Evolutionary conservation across 2,329 filamentous ascomycete species (phyloP), one percentile per base, ranked within the genome.

Genomic region (Amesomyces nigricolor): DNA sequence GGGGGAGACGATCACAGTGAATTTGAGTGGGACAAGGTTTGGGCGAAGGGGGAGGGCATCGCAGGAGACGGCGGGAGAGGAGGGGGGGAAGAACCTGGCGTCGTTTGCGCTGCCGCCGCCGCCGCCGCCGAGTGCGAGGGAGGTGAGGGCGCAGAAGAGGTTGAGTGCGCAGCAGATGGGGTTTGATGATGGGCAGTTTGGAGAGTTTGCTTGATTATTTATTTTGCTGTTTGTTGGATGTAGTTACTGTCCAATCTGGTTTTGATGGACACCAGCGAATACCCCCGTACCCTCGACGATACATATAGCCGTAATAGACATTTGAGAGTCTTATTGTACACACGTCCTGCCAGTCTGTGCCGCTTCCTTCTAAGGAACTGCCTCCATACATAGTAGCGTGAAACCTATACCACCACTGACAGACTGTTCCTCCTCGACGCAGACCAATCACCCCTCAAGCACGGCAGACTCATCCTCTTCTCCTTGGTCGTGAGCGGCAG

Each of bases 121-220:
- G 13, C 87, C 86, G 2, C 84, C 87, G 6, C 86, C 88, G 29
- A 82, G 77, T 58, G 80, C 79, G 13, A 75, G 76, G 61, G 80
- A 81, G 56, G 76, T 81, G n/a, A 83, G 81, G 71, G 75, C 80
- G 51, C 78, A 83, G 69, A 78, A 75, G 68, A 77, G 74, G 65
- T 73, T 72, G 64, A 78, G 80, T 11, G 73, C 78, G 5, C 75
- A 85, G 66, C 85, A 90, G 56, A 66, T 92, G 61, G 89, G 89
- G 0, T 94, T 94, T 64, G 89, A 95, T 65, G 88, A 95, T 68
- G 90, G 89, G 1, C 87, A 92, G 66, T 91, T 91, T 79, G 89
- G 89, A 17, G 89, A 95, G 71, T 95, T 95, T 73, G 80, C 79
- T 47, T 84, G 54, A 64, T 42, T 47, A 17, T n/a, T n/a, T 13